phyloP scores from a whole-genome alignment of 805 yeast genomes.

The Kluyveromyces siamensis region DNA sequence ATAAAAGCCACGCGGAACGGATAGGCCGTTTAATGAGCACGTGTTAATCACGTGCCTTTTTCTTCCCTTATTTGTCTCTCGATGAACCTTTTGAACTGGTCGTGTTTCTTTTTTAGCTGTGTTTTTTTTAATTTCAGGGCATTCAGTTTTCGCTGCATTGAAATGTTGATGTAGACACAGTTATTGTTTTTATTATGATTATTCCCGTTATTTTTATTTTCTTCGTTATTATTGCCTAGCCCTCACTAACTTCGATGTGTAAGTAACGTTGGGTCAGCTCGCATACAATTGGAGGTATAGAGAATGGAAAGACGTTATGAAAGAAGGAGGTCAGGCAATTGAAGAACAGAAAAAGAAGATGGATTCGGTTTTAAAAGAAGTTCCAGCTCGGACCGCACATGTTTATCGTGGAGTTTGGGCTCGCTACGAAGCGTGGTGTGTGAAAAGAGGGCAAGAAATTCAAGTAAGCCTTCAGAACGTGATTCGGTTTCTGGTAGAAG shows the following conservation, averaged over 20 bases:
- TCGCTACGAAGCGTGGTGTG: neutral
- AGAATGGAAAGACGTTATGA: neutral
- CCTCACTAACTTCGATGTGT: too few species aligned
- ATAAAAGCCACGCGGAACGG: neutral
- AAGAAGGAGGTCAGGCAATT: neutral
- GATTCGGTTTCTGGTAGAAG: conserved; percentile 3
- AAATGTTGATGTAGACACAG: too few species aligned
- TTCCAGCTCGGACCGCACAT: conserved; percentile 2
- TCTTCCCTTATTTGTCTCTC: too few species aligned
- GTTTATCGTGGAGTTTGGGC: neutral
- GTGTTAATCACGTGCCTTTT: neutral
- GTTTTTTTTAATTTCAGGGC: too few species aligned
- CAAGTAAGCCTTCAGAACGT: neutral
- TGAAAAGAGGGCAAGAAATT: neutral
- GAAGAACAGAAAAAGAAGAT: neutral
- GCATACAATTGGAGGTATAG: too few species aligned
- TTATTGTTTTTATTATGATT: too few species aligned
- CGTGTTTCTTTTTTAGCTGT: too few species aligned
- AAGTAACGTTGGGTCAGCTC: too few species aligned
- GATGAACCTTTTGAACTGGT: too few species aligned
- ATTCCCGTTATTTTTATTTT: too few species aligned
- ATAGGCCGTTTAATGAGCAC: neutral
- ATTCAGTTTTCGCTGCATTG: too few species aligned
- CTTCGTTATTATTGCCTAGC: too few species aligned
- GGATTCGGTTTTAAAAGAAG: neutral